Percentiles rank a stretch among this genome's conserved stretches.
These are phyloP conservation scores for Domatiomyces globalis DNA, from an alignment of 2,329 filamentous ascomycete genomes.

Conservation along the genomic window DNA sequence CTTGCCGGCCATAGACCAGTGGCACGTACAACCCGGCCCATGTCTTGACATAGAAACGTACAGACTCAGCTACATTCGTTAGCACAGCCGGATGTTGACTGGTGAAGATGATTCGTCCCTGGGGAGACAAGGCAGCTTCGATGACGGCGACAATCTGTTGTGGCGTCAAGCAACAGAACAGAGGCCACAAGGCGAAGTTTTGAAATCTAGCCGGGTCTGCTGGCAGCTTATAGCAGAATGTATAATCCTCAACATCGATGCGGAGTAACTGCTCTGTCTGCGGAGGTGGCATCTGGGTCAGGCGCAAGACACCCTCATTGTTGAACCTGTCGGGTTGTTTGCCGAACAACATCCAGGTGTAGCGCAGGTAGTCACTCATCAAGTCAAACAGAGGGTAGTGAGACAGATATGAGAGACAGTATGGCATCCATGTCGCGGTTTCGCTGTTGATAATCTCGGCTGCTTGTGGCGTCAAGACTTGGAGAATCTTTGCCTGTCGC, in stretches of 20 bases:
- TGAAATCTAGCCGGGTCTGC: conserved; percentile 96
- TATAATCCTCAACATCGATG: conserved; percentile 99
- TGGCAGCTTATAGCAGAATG: conserved; percentile 93
- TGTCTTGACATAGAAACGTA: conserved; percentile 90
- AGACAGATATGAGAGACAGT: conserved; percentile 91
- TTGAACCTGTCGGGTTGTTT: conserved; percentile 98
- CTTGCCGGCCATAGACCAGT: conserved; percentile 86
- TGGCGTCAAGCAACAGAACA: conserved; percentile 88
- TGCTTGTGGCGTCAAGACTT: conserved; percentile 76
- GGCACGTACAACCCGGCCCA: conserved; percentile 96
- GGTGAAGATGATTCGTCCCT: conserved; percentile 89
- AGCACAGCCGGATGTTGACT: conserved; percentile 97
- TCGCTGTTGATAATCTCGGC: conserved; percentile 89
- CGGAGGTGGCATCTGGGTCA: conserved; percentile 89
- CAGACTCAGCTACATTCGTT: conserved; percentile 80
- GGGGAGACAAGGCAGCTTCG: conserved; percentile 87
- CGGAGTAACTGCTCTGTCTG: conserved; percentile 86
- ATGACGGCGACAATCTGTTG: conserved; percentile 95
- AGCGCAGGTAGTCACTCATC: conserved; percentile 84
- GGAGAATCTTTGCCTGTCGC: conserved; percentile 89
- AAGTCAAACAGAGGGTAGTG: conserved; percentile 92
- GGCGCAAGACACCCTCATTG: conserved; percentile 91
- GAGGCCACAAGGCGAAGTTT: conserved; percentile 96
- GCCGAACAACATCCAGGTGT: conserved; percentile 99
- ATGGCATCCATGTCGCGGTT: conserved; percentile 98